Evolutionary conservation across 495 filamentous ascomycete species (phyloP), one percentile per base, ranked within the genome.

Genomic region (Penicillium psychrofluorescens): DNA sequence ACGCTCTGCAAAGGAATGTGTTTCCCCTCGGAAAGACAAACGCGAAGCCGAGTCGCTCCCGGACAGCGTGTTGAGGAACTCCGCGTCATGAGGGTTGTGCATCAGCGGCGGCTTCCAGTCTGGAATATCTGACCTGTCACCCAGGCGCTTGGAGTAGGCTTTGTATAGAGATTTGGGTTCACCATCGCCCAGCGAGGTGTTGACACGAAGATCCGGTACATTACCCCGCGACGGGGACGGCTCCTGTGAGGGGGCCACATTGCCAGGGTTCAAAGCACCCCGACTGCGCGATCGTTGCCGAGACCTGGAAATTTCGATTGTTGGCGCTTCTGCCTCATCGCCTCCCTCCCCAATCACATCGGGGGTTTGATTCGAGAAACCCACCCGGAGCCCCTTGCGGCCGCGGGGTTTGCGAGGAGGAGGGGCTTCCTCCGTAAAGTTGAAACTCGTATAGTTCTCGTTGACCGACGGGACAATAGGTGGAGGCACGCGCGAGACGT

Each of bases 311-410:
- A 95, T 81, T 53, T 90, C 86, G 13, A 78, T 68, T 0, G 80
- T 75, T 6, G 85, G 83, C 4, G 67, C 62, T 32, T 85, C 81
- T 35, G 83, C 79, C 49, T 94, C 88, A 62, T 95, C 89, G 11
- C 90, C 90, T 15, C 90, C 90, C 54, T 86, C 79, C 16, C 90
- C 90, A 61, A 95, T 94, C 39, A 94, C 56, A 31, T 86, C 85
- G 11, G 88, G 86, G 45, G 67, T 66, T 14, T 63, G 71, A 39
- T 83, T 71, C 7, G 66, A 76, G 55, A 95, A 95, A 35, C 71
- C 75, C n/a, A 95, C 88, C 12, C 61, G 62, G 46, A 91, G 64
- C 4, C 80, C 80, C 55, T 86, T 86, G 46, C 70, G 71, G 35
- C 70, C 67, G 40, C 65, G 56, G 11, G 56, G 53, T 41, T 68